Conservation (phyloP, 2,329 filamentous ascomycete species). For the Fusarium dimerum region DNA sequence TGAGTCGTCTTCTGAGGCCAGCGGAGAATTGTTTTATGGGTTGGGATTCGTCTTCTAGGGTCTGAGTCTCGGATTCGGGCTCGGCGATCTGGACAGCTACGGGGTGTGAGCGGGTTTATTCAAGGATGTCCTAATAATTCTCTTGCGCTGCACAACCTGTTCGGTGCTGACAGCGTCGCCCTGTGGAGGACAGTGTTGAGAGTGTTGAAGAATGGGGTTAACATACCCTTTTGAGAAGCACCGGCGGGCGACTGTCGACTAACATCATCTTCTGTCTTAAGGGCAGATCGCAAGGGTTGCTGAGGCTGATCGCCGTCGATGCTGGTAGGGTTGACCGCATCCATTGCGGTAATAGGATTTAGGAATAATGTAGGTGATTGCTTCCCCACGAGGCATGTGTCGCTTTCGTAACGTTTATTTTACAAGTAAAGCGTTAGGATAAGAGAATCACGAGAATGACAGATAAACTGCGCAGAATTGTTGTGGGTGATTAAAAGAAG, state of each 20-base stretch:
- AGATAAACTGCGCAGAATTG: neutral
- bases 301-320: conserved; percentile 19
- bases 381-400: neutral
- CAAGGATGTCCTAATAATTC: too few species aligned
- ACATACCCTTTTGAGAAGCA: conserved; percentile 47
- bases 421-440: neutral
- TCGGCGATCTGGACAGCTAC: conserved; percentile 61
- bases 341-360: conserved; percentile 24
- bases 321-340: conserved; percentile 27
- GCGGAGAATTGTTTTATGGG: conserved; percentile 35
- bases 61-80: conserved; percentile 38
- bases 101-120: conserved; percentile 22
- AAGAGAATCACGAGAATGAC: neutral
- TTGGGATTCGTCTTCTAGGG: conserved; percentile 35
- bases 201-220: neutral
- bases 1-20: conserved; percentile 35
- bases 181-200: too few species aligned
- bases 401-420: neutral
- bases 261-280: conserved; percentile 46
- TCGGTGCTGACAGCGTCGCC: too few species aligned
- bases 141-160: too few species aligned
- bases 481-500: neutral
- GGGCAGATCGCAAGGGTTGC: conserved; percentile 42
- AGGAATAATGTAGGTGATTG: neutral
- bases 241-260: conserved; percentile 39